These are phyloP conservation scores for Oryza punctata DNA, from an alignment of 176 grass and related monocot species.

Conservation along the genomic window DNA sequence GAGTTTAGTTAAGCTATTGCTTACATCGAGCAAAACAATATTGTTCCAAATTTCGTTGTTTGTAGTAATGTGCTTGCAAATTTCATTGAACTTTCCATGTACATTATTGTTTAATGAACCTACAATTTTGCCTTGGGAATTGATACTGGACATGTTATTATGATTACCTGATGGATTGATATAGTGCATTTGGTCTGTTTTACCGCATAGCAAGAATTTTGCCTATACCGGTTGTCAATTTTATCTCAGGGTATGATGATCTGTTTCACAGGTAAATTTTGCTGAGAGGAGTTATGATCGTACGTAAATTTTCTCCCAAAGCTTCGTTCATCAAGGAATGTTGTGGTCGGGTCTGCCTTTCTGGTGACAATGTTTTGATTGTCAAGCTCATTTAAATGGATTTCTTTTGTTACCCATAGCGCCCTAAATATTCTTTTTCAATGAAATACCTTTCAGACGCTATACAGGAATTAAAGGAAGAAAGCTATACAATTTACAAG, in stretches of 20 bases:
- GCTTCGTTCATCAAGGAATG: not conserved
- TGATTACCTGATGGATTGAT: not conserved
- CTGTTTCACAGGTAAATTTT: not conserved
- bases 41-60: conserved; percentile 2
- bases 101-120: not conserved
- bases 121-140: conserved; percentile 6
- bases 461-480: conserved; percentile 16
- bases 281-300: not conserved
- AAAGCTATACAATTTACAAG: conserved; percentile 5
- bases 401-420: not conserved
- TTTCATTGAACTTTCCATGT: not conserved
- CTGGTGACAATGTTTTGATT: not conserved
- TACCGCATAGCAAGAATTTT: not conserved
- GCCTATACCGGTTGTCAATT: not conserved
- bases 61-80: not conserved
- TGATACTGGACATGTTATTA: not conserved
- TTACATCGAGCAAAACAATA: not conserved
- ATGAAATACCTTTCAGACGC: too few relatives aligned
- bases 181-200: not conserved
- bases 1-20: conserved; percentile 11
- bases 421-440: not conserved
- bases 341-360: not conserved
- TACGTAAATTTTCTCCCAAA: not conserved
- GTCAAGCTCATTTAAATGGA: not conserved
- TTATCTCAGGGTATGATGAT: not conserved